A percentile compares a stretch with the other conserved stretches of the same genome.
Conservation (phyloP, 73 alveolate genomes). For the Paramecium primaurelia region DNA sequence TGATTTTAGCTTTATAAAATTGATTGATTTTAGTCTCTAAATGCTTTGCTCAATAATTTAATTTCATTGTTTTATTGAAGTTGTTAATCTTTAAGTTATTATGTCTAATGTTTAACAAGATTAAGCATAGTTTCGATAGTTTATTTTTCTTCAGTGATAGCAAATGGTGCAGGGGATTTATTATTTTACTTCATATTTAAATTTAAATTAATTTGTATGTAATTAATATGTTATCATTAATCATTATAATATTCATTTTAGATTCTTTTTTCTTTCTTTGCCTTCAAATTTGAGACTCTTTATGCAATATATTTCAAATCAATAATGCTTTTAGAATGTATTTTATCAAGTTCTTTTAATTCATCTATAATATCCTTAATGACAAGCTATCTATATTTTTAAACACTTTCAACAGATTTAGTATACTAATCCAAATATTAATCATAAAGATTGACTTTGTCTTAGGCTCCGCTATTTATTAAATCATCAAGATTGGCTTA, state of each 20-base stretch:
- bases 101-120: background rate
- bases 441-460: conserved; percentile 2
- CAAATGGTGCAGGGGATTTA: background rate
- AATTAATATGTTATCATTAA: background rate
- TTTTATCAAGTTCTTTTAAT: conserved; percentile 29
- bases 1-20: background rate
- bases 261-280: conserved; percentile 9
- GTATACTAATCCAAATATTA: background rate
- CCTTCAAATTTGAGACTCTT: background rate
- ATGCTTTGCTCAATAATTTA: background rate
- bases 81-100: background rate
- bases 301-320: conserved; percentile 37
- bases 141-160: background rate
- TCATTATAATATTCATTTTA: conserved; percentile 21
- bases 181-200: background rate
- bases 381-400: background rate
- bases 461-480: background rate
- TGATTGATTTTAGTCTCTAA: background rate
- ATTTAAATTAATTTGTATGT: background rate
- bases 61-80: background rate
- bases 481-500: background rate
- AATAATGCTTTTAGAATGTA: conserved; percentile 1
- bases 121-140: background rate
- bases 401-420: background rate
- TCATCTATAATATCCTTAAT: conserved; percentile 18